Percentiles rank a stretch among this genome's conserved stretches.
Evolutionary conservation across 768 basidiomycete genomes (phyloP).

Genomic region (Leucocoprinus sp.): DNA sequence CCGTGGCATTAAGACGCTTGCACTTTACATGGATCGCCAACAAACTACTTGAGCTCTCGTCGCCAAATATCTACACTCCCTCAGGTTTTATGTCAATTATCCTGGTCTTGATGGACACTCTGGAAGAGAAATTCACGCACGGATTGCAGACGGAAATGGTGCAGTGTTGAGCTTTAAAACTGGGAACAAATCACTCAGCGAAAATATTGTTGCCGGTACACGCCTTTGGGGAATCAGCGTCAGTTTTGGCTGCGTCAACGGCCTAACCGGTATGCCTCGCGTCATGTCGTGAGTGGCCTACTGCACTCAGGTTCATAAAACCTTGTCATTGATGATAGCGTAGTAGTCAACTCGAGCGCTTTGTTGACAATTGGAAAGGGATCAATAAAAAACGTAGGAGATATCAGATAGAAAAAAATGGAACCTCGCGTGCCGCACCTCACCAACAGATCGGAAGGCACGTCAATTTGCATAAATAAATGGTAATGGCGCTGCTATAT

Average conservation of each 20-base stretch:
- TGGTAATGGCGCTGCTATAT: too few relatives aligned
- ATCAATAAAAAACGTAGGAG: too few relatives aligned
- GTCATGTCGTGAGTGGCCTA: constrained; percentile 86
- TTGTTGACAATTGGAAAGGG: too few relatives aligned
- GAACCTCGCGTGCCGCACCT: too few relatives aligned
- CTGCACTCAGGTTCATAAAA: constrained; percentile 9
- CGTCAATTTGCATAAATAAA: too few relatives aligned
- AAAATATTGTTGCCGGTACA: constrained; percentile 87
- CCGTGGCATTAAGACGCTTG: constrained; percentile 92
- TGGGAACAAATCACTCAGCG: constrained; percentile 82
- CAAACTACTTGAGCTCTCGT: constrained; percentile 76
- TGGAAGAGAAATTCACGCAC: constrained; percentile 79
- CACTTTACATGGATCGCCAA: constrained; percentile 93
- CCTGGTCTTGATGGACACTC: constrained; percentile 83
- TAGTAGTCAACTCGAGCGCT: too few relatives aligned
- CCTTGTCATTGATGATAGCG: constrained; percentile 5
- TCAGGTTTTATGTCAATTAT: constrained; percentile 90
- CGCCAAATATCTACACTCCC: constrained; percentile 72
- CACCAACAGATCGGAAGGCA: too few relatives aligned
- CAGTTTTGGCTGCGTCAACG: constrained; percentile 97
- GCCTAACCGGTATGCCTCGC: constrained; percentile 97
- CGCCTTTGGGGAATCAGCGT: constrained; percentile 97
- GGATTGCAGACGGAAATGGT: constrained; percentile 86
- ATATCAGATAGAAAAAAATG: too few relatives aligned
- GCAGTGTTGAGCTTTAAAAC: constrained; percentile 95